Evolutionary conservation across 768 basidiomycete species (phyloP).

Genomic region (Psilocybe sp.): DNA sequence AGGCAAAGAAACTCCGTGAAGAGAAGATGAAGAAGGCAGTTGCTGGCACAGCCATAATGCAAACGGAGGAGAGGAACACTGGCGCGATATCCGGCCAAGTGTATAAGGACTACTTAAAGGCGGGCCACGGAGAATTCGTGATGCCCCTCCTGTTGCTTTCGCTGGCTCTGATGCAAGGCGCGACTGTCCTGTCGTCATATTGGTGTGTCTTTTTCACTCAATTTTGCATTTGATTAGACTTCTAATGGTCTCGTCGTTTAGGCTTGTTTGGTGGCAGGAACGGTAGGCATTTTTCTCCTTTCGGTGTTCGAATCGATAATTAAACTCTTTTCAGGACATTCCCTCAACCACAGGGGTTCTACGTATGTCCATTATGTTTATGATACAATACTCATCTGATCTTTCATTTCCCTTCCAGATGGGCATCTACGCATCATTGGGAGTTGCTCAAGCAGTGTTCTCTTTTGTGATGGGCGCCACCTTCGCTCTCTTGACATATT

Average conservation of each 20-base stretch:
- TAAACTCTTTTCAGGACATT: constrained; percentile 40
- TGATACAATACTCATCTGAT: not conserved
- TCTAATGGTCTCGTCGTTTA: constrained; percentile 14
- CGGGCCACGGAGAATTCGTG: constrained; percentile 64
- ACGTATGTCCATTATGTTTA: constrained; percentile 44
- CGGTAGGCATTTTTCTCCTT: constrained; percentile 23
- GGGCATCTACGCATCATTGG: constrained; percentile 77
- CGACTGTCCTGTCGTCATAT: constrained; percentile 69
- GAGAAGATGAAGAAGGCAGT: constrained; percentile 34
- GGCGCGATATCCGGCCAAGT: constrained; percentile 61
- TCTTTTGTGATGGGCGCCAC: constrained; percentile 65
- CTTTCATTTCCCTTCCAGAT: constrained; percentile 45
- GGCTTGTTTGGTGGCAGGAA: constrained; percentile 88
- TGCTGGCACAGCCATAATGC: constrained; percentile 64
- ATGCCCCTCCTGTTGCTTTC: constrained; percentile 65
- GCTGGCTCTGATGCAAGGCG: constrained; percentile 63
- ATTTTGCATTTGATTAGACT: not conserved
- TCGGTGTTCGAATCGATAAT: not conserved
- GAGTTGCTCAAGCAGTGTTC: constrained; percentile 64
- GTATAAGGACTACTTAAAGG: constrained; percentile 62
- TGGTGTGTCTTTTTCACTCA: constrained; percentile 47
- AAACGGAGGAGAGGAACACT: constrained; percentile 77
- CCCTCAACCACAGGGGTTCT: constrained; percentile 61
- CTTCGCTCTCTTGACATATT: constrained; percentile 70
- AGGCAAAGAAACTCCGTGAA: constrained; percentile 44